Percentiles rank a stretch among this genome's conserved stretches.
Evolutionary conservation across 192 early-diverging fungal species (phyloP).

Genomic region (Chytriomyces sp.): DNA sequence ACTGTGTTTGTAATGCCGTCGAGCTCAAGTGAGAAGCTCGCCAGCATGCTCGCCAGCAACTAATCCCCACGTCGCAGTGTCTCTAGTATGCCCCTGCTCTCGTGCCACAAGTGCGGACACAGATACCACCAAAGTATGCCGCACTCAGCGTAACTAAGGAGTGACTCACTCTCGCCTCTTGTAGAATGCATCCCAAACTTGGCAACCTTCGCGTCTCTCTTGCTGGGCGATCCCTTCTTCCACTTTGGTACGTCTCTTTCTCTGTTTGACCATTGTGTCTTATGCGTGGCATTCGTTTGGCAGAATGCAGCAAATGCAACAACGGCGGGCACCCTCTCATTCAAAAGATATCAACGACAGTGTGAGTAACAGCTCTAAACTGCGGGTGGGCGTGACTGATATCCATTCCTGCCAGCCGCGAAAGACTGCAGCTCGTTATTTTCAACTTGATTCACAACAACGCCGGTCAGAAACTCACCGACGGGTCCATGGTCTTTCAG

Average conservation of each 20-base stretch:
- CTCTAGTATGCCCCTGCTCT: background rate
- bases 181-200: slow-evolving; percentile 26
- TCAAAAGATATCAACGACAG: slow-evolving; percentile 25
- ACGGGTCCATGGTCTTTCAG: slow-evolving; percentile 26
- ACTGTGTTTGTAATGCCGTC: no score
- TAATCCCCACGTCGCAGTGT: no score
- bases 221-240: slow-evolving; percentile 25
- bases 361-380: background rate
- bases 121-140: background rate
- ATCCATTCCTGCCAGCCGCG: slow-evolving; percentile 12
- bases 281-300: background rate
- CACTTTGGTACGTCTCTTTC: slow-evolving; percentile 2
- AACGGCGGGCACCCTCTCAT: slow-evolving; percentile 7
- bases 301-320: slow-evolving; percentile 21
- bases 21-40: no score
- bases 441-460: slow-evolving; percentile 23
- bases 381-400: background rate
- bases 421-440: slow-evolving; percentile 27
- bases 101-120: background rate
- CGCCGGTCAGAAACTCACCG: slow-evolving; percentile 18
- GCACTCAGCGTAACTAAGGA: background rate
- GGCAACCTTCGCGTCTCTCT: background rate
- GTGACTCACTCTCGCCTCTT: background rate
- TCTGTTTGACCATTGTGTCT: background rate
- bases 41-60: no score